phyloP scores from a whole-genome alignment of 305 asterid genomes.

The Fraxinus baroniana region DNA sequence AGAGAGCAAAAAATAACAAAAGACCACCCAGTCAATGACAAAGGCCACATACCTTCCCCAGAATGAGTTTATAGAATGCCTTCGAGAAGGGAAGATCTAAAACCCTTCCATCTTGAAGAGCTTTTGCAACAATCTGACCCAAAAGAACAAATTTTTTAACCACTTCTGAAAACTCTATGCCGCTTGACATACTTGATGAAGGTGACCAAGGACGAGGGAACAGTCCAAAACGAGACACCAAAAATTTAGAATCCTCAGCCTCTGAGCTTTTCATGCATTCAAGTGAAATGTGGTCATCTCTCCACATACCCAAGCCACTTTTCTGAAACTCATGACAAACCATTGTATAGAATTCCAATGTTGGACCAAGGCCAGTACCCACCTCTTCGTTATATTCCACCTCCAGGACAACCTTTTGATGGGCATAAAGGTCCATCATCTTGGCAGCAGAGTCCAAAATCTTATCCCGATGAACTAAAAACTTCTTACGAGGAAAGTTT shows the following conservation, averaged over 20 bases:
- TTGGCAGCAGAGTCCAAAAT: slow-evolving; percentile 72
- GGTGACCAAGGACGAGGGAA: slow-evolving; percentile 94
- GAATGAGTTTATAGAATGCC: slow-evolving; percentile 77
- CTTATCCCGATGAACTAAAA: slow-evolving; percentile 69
- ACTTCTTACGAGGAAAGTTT: slow-evolving; percentile 57
- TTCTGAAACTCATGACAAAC: slow-evolving; percentile 87
- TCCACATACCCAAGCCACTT: slow-evolving; percentile 81
- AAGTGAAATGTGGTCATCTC: slow-evolving; percentile 53
- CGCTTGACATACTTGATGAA: slow-evolving; percentile 31
- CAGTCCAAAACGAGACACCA: slow-evolving; percentile 66
- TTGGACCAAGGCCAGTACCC: slow-evolving; percentile 98
- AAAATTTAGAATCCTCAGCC: slow-evolving; percentile 39
- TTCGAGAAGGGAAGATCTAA: slow-evolving; percentile 91
- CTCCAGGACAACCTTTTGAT: slow-evolving; percentile 64
- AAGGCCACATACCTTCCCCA: slow-evolving; percentile 60
- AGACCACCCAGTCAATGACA: slow-evolving; percentile 10
- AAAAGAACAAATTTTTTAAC: slow-evolving; percentile 65
- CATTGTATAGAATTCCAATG: slow-evolving; percentile 84
- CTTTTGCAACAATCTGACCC: slow-evolving; percentile 85
- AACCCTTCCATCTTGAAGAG: slow-evolving; percentile 91
- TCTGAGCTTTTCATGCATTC: slow-evolving; percentile 25
- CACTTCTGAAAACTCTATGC: slow-evolving; percentile 53
- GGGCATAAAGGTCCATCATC: slow-evolving; percentile 72
- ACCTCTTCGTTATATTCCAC: slow-evolving; percentile 95
- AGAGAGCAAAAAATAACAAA: slow-evolving; percentile 20